phyloP scores from a whole-genome alignment of 305 asterid genomes.

The Ajuga reptans region DNA sequence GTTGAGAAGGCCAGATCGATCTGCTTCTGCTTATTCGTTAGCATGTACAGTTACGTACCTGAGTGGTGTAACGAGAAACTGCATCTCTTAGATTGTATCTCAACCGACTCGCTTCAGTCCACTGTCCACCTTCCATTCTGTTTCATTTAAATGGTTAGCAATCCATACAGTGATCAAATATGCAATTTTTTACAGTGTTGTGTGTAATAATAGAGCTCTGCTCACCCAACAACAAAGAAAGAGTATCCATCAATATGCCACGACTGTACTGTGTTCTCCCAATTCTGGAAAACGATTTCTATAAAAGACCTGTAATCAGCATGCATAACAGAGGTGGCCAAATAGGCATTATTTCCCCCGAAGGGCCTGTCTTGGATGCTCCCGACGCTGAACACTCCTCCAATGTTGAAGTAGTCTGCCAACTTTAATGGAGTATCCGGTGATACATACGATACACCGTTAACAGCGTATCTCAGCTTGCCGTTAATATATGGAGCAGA shows the following conservation, averaged over 20 bases:
- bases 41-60: conserved; percentile 30
- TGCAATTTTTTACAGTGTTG: neutral
- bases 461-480: conserved; percentile 78
- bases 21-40: neutral
- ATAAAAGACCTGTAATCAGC: conserved; percentile 53
- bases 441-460: conserved; percentile 54
- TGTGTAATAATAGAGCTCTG: conserved; percentile 10
- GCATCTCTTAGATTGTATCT: conserved; percentile 71
- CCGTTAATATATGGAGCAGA: conserved; percentile 73
- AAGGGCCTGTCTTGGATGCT: conserved; percentile 57
- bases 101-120: conserved; percentile 62
- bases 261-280: conserved; percentile 75
- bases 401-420: conserved; percentile 81
- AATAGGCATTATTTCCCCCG: conserved; percentile 45
- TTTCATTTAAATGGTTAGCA: conserved; percentile 17
- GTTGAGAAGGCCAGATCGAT: neutral
- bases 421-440: conserved; percentile 85
- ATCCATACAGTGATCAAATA: neutral
- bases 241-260: conserved; percentile 88
- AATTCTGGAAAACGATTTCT: conserved; percentile 81
- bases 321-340: conserved; percentile 67
- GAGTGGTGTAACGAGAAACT: conserved; percentile 64
- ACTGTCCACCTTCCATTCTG: conserved; percentile 82
- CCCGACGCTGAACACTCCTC: conserved; percentile 63
- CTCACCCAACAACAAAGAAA: conserved; percentile 87